Evolutionary conservation across 2,329 filamentous ascomycete genomes (phyloP), one percentile per base, ranked within the genome.

Genomic region (Diaporthe capsici): DNA sequence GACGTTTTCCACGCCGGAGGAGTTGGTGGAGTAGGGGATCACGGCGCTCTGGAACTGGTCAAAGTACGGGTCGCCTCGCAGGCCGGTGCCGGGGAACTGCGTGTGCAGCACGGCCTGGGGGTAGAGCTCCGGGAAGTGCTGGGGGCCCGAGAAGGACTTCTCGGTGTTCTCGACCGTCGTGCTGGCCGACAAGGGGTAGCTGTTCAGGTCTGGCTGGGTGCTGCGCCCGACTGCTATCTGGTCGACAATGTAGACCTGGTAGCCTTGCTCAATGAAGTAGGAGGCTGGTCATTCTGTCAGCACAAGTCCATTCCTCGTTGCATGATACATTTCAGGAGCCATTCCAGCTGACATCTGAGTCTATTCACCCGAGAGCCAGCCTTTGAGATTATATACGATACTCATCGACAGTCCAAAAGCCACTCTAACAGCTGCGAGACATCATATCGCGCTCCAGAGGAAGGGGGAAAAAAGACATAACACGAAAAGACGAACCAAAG

Each of bases 31-130:
- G 60, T 81, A 83, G 25, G 84, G 86, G 4, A 87, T 82, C 67
- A 86, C 82, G 42, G 84, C 84, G 44, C 83, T 83, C 81, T 87
- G 87, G 78, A 88, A 88, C 6, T 83, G 81, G 78, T 89, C 87
- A 77, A 90, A 90, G 13, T 81, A 81, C 1, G 84, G 77, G 77
- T 90, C 87, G 12, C 87, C 86, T 13, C 77, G 76, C 51, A 79
- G 78, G 3, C 81, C 81, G 12, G 79, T 80, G 37, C 82, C 82
- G 13, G 82, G 82, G 81, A 82, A 83, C 71, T 83, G 82, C 0
- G 82, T 82, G 75, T 83, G 82, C 31, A 82, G 75, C 67, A 78
- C 78, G 34, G 82, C 81, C 75, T 83, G 82, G 2, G 82, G 82
- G 78, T 82, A 83, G 49, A 70, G 65, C 22, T 80, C 78, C 58